A percentile compares a stretch with the other conserved stretches of the same genome.
Conservation (phyloP, 1,284 basidiomycete genomes). For the Ustilago trichophora region DNA sequence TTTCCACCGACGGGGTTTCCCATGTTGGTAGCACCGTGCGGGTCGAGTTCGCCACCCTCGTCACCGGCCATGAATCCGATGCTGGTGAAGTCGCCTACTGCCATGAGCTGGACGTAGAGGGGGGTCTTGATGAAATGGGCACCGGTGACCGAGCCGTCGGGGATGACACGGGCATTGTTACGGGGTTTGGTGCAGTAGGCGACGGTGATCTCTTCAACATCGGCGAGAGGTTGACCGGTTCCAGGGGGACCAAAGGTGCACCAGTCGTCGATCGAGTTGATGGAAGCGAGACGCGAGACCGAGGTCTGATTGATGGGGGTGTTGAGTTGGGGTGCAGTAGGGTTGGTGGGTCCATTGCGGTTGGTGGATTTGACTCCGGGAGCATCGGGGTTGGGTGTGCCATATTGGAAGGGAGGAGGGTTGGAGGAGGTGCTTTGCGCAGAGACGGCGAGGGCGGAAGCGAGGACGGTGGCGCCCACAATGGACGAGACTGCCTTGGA, state of each 20-base stretch:
- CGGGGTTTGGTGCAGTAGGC: slow-evolving; percentile 75
- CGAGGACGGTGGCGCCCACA: slow-evolving; percentile 27
- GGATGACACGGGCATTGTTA: slow-evolving; percentile 66
- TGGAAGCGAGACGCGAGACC: slow-evolving; percentile 57
- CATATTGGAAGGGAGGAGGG: slow-evolving; percentile 55
- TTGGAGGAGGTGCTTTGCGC: slow-evolving; percentile 19
- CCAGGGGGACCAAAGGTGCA: slow-evolving; percentile 67
- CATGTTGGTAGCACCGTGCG: slow-evolving; percentile 64
- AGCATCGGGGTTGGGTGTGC: slow-evolving; percentile 49
- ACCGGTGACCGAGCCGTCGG: slow-evolving; percentile 63
- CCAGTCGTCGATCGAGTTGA: slow-evolving; percentile 66
- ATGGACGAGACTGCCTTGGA: slow-evolving; percentile 40
- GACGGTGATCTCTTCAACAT: slow-evolving; percentile 76
- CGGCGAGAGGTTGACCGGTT: slow-evolving; percentile 71
- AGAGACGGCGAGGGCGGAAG: slow-evolving; percentile 16
- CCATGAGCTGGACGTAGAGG: slow-evolving; percentile 69
- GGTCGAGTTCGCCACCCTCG: slow-evolving; percentile 65
- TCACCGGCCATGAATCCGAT: slow-evolving; percentile 58
- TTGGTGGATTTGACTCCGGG: slow-evolving; percentile 52
- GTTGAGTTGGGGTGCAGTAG: slow-evolving; percentile 47
- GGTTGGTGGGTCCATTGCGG: slow-evolving; percentile 61
- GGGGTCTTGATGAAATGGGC: slow-evolving; percentile 66
- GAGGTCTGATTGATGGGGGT: slow-evolving; percentile 65
- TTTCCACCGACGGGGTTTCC: slow-evolving; percentile 72
- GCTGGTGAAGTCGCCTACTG: slow-evolving; percentile 66